Evolutionary conservation across 352 stramenopile genomes (phyloP), one percentile per base, ranked within the genome.

Genomic region (Globisporangium megalacanthum): DNA sequence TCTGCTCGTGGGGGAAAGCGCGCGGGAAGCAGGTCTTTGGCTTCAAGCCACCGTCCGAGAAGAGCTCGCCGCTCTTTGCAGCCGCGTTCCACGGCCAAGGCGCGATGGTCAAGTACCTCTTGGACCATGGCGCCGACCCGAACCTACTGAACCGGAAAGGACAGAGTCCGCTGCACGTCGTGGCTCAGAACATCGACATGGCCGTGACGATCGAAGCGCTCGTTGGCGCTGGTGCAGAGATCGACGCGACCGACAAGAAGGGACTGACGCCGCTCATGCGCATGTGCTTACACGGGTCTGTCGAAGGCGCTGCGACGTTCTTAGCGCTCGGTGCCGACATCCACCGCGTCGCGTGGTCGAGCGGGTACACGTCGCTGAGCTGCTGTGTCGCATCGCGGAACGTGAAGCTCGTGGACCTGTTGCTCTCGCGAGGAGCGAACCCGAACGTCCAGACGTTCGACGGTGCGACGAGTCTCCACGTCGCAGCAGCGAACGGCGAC

Each of bases 221-320:
- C 4, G 65, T 88, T 41, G 64, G 73, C 46, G 69, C 67, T 19
- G 78, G 77, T 5, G 85, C 81, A 9, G 71, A 77, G 25, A 67
- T 94, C 44, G 65, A 95, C 45, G 69, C 73, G 6, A 65, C 63
- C 13, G 83, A 95, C 52, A 79, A 73, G 15, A 60, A 83, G 25
- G 86, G 86, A 1, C 60, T 82, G 52, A 95, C 86, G n/a, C 79
- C 86, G 4, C 68, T 95, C 15, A 91, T 94, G 81, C 64, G 69
- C 14, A 90, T 94, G 75, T 89, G 80, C 33, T 59, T 60, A 3
- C 63, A 62, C 31, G 69, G 68, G 4, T 93, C 73, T 10, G 56
- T 89, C 5, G 86, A 94, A 78, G 83, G 82, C 5, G 72, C 77
- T 9, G 70, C 79, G 15, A 91, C 79, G 10, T 59, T 95, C 8